Base-by-base conservation (phyloP, 129 eudicot species). In the Flaveria linearis region DNA sequence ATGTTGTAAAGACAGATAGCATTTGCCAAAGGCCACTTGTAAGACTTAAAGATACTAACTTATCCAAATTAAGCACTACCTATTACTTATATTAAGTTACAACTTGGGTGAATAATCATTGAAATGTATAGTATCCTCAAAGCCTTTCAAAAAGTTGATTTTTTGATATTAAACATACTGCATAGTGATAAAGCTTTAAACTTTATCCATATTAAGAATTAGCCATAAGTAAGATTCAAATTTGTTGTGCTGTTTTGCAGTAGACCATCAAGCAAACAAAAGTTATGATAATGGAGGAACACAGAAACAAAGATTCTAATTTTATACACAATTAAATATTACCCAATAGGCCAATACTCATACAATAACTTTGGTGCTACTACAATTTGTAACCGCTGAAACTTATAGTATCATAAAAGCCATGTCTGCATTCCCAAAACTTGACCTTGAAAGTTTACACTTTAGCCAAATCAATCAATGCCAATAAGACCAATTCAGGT, bases 251-350 rank as follows among this genome's bases (percentile, higher is more conserved):
- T 0, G 14, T 17, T 17, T 42, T 43, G 55, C 55, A 68, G 25
- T 45, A 41, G 55, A 50, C 53, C 49, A 45, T 53, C 42, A 63
- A 65, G 52, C 23, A 52, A 17, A 39, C 9, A 63, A 52, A 49
- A 43, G 53, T 69, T 69, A 69, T 7, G 23, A 52, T 58, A 36
- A 16, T 18, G 22, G 7, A 57, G 47, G 22, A 46, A 74, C n/a
- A 53, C 30, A 30, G 9, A 36, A 25, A 1, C 51, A 26, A 42
- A 49, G 55, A 42, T 45, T 22, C 42, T 63, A 53, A 49, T 52
- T 80, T 73, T 2, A 57, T 18, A 55, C 71, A 68, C 75, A 67
- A 28, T 46, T 73, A 60, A 47, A 68, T 11, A 43, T 25, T 50
- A 62, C 58, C 66, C 66, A 23, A 50, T 65, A 56, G 41, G 41